Evolutionary conservation across 2,329 filamentous ascomycete genomes (phyloP).

Genomic region (Celoporthe dispersa): DNA sequence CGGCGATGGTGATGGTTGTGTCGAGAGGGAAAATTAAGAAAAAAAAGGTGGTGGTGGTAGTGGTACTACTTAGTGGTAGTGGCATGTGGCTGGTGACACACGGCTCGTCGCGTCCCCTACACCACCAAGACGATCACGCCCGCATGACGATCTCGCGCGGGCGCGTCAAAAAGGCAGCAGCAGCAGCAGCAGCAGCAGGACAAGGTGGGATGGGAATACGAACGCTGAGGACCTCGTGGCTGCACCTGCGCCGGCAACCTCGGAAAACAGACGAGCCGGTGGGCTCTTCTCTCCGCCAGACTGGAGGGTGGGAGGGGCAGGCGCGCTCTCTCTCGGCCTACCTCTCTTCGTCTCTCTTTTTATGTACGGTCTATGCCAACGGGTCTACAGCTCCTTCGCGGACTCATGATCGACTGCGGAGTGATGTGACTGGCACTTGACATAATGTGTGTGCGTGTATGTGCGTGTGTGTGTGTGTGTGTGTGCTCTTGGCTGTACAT

Average conservation of each 20-base stretch:
- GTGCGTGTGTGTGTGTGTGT: background rate
- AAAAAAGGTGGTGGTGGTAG: no score
- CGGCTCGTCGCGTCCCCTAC: constrained; percentile 2
- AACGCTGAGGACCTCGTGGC: background rate
- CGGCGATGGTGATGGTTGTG: background rate
- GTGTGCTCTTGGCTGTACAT: background rate
- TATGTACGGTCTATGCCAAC: no score
- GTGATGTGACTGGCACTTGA: background rate
- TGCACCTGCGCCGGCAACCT: background rate
- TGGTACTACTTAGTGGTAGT: background rate
- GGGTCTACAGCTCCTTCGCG: no score
- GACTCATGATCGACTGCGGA: background rate
- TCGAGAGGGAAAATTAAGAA: no score
- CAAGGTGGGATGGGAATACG: background rate
- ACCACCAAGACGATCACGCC: constrained; percentile 8
- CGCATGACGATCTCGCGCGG: background rate
- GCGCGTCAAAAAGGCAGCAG: no score
- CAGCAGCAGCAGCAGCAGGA: background rate
- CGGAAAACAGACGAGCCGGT: background rate
- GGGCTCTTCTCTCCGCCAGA: background rate
- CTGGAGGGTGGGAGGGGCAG: no score
- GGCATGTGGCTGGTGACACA: background rate
- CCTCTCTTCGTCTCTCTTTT: background rate
- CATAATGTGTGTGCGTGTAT: background rate
- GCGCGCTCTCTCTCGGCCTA: background rate